Conservation (phyloP, 306 rosid genomes). For the Morella rubra region DNA sequence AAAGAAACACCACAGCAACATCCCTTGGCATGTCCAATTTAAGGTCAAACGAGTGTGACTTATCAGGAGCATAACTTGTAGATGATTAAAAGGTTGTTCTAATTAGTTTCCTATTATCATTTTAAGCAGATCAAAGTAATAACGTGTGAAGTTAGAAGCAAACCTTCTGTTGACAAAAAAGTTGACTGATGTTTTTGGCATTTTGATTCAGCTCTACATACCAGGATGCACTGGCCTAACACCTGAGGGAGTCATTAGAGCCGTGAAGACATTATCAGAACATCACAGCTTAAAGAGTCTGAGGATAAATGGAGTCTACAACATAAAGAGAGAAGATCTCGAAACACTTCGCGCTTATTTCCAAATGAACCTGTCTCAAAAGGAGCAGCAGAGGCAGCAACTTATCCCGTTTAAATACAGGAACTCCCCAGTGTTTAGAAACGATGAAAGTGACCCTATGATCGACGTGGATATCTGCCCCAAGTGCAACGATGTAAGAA, state of each 20-base stretch:
- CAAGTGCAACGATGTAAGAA: constrained; percentile 49
- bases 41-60: too few relatives aligned
- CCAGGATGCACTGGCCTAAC: constrained; percentile 81
- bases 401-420: constrained; percentile 39
- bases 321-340: constrained; percentile 55
- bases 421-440: constrained; percentile 14
- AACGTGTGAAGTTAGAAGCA: too few relatives aligned
- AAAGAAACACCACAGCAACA: too few relatives aligned
- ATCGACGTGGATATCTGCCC: constrained; percentile 72
- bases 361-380: constrained; percentile 23
- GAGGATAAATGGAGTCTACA: constrained; percentile 65
- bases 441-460: constrained; percentile 15
- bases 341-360: constrained; percentile 42
- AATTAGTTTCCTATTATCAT: too few relatives aligned
- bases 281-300: constrained; percentile 46
- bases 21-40: too few relatives aligned
- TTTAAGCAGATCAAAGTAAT: neutral
- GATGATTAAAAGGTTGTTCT: too few relatives aligned
- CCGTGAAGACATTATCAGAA: constrained; percentile 56
- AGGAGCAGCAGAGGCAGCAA: constrained; percentile 27
- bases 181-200: neutral
- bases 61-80: too few relatives aligned
- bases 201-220: constrained; percentile 57
- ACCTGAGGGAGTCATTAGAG: constrained; percentile 61
- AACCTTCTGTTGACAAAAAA: neutral